Base-by-base conservation (phyloP, 2,329 filamentous ascomycete genomes). In the Neofusicoccum sp. region DNA sequence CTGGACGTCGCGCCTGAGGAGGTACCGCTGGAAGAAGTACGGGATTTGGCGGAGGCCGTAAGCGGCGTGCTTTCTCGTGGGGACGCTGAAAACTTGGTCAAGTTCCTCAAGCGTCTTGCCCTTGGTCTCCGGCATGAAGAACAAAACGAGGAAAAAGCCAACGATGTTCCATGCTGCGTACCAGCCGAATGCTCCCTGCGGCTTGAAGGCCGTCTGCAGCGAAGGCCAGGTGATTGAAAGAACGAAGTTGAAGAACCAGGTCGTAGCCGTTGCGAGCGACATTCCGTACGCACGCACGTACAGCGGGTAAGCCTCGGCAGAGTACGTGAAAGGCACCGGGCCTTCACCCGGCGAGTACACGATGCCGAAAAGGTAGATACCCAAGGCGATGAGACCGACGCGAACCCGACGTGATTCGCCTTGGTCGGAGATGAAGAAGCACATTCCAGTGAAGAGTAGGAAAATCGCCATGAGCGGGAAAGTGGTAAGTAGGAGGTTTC, bases 211-310 rank as follows among this genome's bases (percentile, higher is more conserved):
- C 0, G 70, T 69, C 3, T 76, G 70, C 5, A 85, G 68, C 0
- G 77, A 76, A 0, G 82, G 82, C 81, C 82, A 85, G 1, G 81
- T 82, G 12, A 84, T 76, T 0, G 77, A 77, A 1, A 83, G 73
- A 14, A 82, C 70, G 63, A 80, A 81, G 68, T 85, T 85, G 75
- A 84, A 84, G 61, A 82, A 80, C 82, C 82, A 85, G 26, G 79
- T 82, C 48, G 80, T 84, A 0, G 82, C 80, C 0, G 82, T 84
- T 0, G 78, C 82, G 67, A 74, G 72, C 3, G 67, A 69, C 74
- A 76, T 76, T 24, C 74, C 74, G 30, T 74, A 61, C 40, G 78
- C 76, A 63, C 78, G 75, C 43, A 79, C 71, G 40, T 78, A 77
- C 16, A 79, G 73, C 0, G 78, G 78, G 66, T 78, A 80, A 0